A percentile compares a stretch with the other conserved stretches of the same genome.
Conservation (phyloP, 805 yeast genomes). For the Candida caryicola region DNA sequence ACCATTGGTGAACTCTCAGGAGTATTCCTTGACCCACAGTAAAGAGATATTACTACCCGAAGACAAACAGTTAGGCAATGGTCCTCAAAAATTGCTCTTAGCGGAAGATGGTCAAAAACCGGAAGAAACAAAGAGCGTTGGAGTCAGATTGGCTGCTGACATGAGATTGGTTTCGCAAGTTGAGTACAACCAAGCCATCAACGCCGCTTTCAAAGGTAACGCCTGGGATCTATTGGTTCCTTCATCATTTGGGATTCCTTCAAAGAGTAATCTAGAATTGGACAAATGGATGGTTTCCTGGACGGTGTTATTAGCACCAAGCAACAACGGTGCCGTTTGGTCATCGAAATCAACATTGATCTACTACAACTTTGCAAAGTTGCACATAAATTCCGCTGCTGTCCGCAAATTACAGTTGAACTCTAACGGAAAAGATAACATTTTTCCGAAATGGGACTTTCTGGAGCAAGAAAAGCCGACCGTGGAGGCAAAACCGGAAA, state of each 20-base stretch:
- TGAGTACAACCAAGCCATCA: slow-evolving; percentile 62
- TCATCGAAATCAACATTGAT: slow-evolving; percentile 66
- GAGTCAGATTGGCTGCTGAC: slow-evolving; percentile 31
- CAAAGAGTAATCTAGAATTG: slow-evolving; percentile 60
- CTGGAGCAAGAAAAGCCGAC: background rate
- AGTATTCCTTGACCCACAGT: slow-evolving; percentile 42
- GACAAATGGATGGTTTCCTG: slow-evolving; percentile 82
- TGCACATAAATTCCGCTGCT: slow-evolving; percentile 61
- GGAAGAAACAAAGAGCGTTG: background rate
- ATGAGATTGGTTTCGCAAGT: slow-evolving; percentile 65
- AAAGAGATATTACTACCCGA: slow-evolving; percentile 32
- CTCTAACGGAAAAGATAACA: slow-evolving; percentile 21
- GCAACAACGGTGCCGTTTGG: slow-evolving; percentile 57
- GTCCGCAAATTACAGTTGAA: slow-evolving; percentile 41
- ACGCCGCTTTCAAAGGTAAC: slow-evolving; percentile 53
- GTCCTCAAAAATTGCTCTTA: slow-evolving; percentile 4
- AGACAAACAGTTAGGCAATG: slow-evolving; percentile 3
- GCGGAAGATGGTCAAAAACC: background rate
- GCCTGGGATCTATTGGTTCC: slow-evolving; percentile 64
- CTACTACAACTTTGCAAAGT: slow-evolving; percentile 71
- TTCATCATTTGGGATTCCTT: slow-evolving; percentile 62
- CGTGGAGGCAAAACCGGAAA: slow-evolving; percentile 4
- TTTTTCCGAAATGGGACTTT: slow-evolving; percentile 34
- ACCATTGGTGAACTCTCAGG: slow-evolving; percentile 50
- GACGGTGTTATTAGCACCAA: slow-evolving; percentile 66